Evolutionary conservation across 78 protist species (phyloP).

Genomic region (Creolimax fragrantissima): DNA sequence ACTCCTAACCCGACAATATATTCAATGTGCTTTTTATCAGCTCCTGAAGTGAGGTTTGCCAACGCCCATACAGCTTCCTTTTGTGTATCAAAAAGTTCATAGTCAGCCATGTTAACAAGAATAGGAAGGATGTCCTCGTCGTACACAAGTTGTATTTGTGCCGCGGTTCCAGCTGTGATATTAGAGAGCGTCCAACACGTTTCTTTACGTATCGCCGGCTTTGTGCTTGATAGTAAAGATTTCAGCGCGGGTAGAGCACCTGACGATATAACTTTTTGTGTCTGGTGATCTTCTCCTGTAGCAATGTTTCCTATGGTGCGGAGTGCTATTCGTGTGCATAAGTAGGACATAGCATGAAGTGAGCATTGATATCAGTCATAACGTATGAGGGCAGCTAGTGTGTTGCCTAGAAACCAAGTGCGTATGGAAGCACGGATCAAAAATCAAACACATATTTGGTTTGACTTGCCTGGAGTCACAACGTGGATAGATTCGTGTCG

Average conservation of each 20-base stretch:
- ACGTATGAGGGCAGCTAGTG: too few species aligned
- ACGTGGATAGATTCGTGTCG: slow-evolving; percentile 8
- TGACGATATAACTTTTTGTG: slow-evolving; percentile 26
- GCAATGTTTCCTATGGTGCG: slow-evolving; percentile 96
- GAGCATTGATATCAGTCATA: too few species aligned
- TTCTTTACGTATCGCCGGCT: slow-evolving; percentile 35
- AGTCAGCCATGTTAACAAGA: neutral
- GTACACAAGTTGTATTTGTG: neutral
- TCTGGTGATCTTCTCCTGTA: slow-evolving; percentile 91
- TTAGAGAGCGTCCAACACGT: slow-evolving; percentile 20
- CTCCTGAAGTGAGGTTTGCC: neutral
- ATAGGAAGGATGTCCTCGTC: neutral
- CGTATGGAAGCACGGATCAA: too few species aligned
- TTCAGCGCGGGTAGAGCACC: slow-evolving; percentile 34
- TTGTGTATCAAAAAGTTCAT: neutral
- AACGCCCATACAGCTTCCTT: slow-evolving; percentile 7
- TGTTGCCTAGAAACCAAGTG: too few species aligned
- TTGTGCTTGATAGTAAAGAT: neutral
- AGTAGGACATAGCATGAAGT: too few species aligned
- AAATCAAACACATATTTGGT: too few species aligned
- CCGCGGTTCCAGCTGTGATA: neutral
- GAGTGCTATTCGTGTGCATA: too few species aligned
- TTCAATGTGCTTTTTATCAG: neutral
- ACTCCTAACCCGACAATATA: neutral
- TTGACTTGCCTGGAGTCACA: slow-evolving; percentile 64